phyloP scores from a whole-genome alignment of 1,284 basidiomycete genomes.

The Entoloma clypeatum region DNA sequence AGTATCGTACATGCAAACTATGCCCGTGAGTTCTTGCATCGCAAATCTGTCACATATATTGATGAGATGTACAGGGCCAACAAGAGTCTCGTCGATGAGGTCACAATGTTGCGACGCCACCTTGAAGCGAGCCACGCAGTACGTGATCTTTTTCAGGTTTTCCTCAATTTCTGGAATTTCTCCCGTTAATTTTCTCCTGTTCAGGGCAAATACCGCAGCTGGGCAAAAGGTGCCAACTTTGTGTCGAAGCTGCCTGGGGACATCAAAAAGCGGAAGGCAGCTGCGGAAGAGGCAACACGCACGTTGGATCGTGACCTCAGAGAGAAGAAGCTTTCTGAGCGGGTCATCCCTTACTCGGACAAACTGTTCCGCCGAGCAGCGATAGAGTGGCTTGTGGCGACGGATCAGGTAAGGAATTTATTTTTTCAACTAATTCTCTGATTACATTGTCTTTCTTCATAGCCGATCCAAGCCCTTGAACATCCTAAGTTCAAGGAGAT shows the following conservation, averaged over 20 bases:
- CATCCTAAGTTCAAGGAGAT: no score
- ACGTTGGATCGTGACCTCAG: conserved; percentile 1
- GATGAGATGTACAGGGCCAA: conserved; percentile 1
- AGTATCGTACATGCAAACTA: conserved; percentile 7
- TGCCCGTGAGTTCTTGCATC: conserved; percentile 11
- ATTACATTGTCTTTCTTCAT: neutral
- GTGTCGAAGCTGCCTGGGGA: conserved; percentile 12
- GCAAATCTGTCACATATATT: neutral
- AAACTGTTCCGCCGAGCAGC: conserved; percentile 24
- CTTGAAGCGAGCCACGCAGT: conserved; percentile 8
- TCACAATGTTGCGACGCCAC: conserved; percentile 8
- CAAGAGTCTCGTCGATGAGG: conserved; percentile 7
- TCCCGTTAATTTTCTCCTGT: conserved; percentile 1
- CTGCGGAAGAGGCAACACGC: neutral
- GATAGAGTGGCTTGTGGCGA: conserved; percentile 34
- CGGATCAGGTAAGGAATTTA: conserved; percentile 22
- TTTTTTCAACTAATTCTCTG: neutral
- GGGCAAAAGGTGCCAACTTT: conserved; percentile 7
- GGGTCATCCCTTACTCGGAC: conserved; percentile 24
- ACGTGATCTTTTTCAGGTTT: neutral
- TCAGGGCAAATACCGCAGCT: conserved; percentile 12
- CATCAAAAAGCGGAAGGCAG: conserved; percentile 4
- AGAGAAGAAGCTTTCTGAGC: neutral
- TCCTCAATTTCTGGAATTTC: neutral
- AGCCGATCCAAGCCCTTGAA: conserved; percentile 30